Percentiles rank a stretch among this genome's conserved stretches.
These are phyloP conservation scores for Hericium coralloides DNA, from an alignment of 768 basidiomycete species.

Conservation along the genomic window DNA sequence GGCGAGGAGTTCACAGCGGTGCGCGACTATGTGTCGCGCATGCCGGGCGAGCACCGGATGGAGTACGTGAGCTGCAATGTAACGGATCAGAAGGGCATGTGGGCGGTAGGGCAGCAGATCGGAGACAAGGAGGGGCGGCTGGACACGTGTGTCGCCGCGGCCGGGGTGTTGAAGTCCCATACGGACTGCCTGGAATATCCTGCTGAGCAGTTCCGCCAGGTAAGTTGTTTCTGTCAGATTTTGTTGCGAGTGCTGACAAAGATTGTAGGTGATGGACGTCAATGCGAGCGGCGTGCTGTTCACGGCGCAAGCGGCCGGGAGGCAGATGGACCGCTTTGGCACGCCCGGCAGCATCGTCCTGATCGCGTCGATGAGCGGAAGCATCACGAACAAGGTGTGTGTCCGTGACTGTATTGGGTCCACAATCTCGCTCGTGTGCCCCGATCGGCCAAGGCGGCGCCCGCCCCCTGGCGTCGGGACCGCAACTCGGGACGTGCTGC, in stretches of 20 bases:
- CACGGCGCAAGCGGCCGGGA: conserved; percentile 28
- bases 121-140: conserved; percentile 60
- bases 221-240: conserved; percentile 17
- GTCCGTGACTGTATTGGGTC: too few relatives aligned
- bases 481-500: neutral
- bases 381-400: conserved; percentile 57
- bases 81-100: conserved; percentile 49
- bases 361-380: conserved; percentile 36
- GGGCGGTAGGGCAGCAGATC: conserved; percentile 48
- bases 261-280: conserved; percentile 47
- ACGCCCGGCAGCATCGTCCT: conserved; percentile 31
- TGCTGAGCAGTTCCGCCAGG: conserved; percentile 55
- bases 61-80: conserved; percentile 65
- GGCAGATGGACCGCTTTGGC: conserved; percentile 27
- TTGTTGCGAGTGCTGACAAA: neutral
- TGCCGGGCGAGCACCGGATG: conserved; percentile 24
- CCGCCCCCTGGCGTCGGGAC: neutral
- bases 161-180: conserved; percentile 56
- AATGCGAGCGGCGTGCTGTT: conserved; percentile 40
- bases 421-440: neutral
- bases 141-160: conserved; percentile 73
- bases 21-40: conserved; percentile 37
- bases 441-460: neutral
- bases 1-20: conserved; percentile 51
- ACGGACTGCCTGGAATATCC: conserved; percentile 61